Conservation (phyloP, 2,329 filamentous ascomycete species). For the Paracamarosporium sp. region DNA sequence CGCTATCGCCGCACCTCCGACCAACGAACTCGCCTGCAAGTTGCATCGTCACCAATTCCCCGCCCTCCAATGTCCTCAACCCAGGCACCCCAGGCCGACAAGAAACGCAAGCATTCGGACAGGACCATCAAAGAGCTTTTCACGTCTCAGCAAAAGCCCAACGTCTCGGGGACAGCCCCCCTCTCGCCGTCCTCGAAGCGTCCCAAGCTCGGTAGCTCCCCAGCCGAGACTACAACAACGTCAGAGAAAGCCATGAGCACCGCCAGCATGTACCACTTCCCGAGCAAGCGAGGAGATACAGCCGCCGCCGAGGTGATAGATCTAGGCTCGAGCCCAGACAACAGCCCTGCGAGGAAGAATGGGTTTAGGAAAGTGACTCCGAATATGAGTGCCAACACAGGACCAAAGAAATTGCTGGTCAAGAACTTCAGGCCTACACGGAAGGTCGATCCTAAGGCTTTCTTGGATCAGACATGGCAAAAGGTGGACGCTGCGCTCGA, state of each 20-base stretch:
- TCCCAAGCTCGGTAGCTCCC: constrained; percentile 33
- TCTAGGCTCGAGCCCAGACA: constrained; percentile 47
- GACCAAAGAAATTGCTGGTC: constrained; percentile 86
- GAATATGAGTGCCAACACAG: constrained; percentile 68
- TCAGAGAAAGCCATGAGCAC: constrained; percentile 34
- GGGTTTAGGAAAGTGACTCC: constrained; percentile 58
- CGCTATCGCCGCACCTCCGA: constrained; percentile 25
- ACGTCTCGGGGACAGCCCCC: constrained; percentile 27
- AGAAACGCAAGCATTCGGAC: constrained; percentile 46
- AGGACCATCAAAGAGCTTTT: constrained; percentile 46
- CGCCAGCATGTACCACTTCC: constrained; percentile 45
- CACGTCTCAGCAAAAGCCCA: constrained; percentile 43
- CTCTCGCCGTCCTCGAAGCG: constrained; percentile 41
- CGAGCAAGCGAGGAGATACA: constrained; percentile 32
- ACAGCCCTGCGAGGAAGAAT: constrained; percentile 51
- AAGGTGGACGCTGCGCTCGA: constrained; percentile 77
- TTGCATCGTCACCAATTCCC: constrained; percentile 8
- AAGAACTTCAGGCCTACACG: constrained; percentile 80
- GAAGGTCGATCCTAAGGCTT: constrained; percentile 73
- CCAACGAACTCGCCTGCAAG: constrained; percentile 22
- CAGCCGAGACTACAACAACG: constrained; percentile 15
- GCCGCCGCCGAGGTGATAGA: constrained; percentile 31
- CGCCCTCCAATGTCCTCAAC: constrained; percentile 40
- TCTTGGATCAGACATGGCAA: constrained; percentile 77
- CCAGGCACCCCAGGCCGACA: constrained; percentile 32